phyloP scores from a whole-genome alignment of 306 rosid genomes.

The Quercus glauca region DNA sequence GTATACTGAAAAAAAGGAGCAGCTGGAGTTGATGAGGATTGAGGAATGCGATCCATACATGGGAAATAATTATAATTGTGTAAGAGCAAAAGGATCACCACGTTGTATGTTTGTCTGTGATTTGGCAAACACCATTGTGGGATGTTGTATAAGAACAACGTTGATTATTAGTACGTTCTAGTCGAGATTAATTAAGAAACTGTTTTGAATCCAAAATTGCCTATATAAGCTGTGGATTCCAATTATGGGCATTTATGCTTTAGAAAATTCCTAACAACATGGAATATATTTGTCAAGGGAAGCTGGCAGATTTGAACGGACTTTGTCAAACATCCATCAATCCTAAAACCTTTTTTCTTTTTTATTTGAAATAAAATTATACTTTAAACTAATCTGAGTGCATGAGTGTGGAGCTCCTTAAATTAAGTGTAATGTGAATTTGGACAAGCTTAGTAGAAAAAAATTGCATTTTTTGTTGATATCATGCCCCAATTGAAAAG shows the following conservation, averaged over 20 bases:
- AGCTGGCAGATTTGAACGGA: conserved; percentile 5
- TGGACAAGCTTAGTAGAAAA: no score
- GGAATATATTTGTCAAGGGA: not conserved
- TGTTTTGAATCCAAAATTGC: not conserved
- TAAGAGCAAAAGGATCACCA: conserved; percentile 11
- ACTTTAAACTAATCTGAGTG: no score
- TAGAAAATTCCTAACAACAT: not conserved
- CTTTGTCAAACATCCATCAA: not conserved
- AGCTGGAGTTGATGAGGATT: not conserved
- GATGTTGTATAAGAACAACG: not conserved
- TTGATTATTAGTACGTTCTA: not conserved
- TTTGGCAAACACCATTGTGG: not conserved
- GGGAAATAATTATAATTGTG: not conserved
- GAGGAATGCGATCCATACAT: conserved; percentile 12
- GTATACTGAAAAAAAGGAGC: conserved; percentile 11
- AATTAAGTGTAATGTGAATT: no score
- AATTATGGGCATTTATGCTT: conserved; percentile 1
- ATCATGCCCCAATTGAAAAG: no score
- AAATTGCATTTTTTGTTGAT: no score
- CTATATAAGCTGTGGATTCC: not conserved
- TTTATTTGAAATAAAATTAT: no score
- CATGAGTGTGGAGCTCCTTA: no score
- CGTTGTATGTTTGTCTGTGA: not conserved
- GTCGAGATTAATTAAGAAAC: not conserved
- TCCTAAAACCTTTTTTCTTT: not conserved